Base-by-base conservation (phyloP, 2,329 filamentous ascomycete genomes). In the Colletotrichum spaethianum region DNA sequence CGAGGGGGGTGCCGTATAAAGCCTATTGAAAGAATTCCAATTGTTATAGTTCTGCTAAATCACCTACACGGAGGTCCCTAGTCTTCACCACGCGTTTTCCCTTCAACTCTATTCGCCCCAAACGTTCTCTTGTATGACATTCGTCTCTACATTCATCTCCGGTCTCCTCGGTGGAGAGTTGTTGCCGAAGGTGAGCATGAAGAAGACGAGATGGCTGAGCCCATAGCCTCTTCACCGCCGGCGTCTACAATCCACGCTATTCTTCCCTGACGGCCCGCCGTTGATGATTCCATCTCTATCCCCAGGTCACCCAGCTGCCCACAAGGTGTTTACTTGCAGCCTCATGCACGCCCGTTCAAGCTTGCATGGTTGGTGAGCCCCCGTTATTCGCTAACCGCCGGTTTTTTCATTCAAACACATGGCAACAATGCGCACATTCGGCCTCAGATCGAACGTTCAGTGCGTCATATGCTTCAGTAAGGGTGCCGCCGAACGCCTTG, bases 1-100 rank as follows among this genome's bases (percentile, higher is more conserved):
- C 23, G 31, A 64, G 31, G 53, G 36, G 6, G n/a, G 3, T 33
- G 31, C 44, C 36, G 46, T 64, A 46, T 59, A 64, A n/a, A 59
- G 59, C 42, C 18, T n/a, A 31, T 59, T 28, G 28, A 53, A 53
- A 44, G 16, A 63, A 64, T 70, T 70, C 48, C 59, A 72, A 60
- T 60, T 72, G 31, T 42, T 63, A 55, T 16, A n/a, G 52, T 70
- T 57, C 65, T 72, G 59, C 66, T 36, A 63, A 69, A 53, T 59
- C 53, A 46, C 38, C 53, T 60, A 42, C 53, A 50, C 70, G 16
- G 38, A 18, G 38, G 20, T 61, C 53, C 59, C 70, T 33, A 5
- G 59, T 70, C 31, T 20, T 38, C 28, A 20, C 14, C 26, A 38
- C n/a, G 20, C 53, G 20, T 48, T 33, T 59, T 2, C 20, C 59